These are phyloP conservation scores for Scedosporium aurantiacum DNA, from an alignment of 2,329 filamentous ascomycete genomes.

Conservation along the genomic window DNA sequence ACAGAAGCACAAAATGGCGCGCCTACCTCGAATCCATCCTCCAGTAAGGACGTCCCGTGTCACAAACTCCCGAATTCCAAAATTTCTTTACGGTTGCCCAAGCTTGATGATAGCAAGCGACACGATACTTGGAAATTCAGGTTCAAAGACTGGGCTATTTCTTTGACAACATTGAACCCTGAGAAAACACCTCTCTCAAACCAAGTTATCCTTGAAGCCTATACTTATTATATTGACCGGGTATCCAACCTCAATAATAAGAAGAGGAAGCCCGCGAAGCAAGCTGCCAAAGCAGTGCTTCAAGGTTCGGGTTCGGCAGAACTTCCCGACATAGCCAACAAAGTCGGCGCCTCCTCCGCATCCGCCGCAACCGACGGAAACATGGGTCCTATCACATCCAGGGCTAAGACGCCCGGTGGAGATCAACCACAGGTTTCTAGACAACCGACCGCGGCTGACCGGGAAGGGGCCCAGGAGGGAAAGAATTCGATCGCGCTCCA, in stretches of 20 bases:
- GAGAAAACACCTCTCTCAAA: not conserved
- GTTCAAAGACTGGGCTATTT: conserved; percentile 1
- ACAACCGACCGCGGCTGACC: not conserved
- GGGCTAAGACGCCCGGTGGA: not conserved
- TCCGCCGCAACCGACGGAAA: not conserved
- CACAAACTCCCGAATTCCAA: not conserved
- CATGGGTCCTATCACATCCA: not conserved
- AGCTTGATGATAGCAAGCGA: not conserved
- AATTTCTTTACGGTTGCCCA: not conserved
- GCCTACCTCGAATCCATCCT: not conserved
- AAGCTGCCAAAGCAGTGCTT: not conserved
- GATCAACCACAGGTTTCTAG: not conserved
- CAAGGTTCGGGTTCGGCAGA: not conserved
- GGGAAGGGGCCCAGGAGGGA: not conserved
- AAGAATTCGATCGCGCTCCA: not conserved
- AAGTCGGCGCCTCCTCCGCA: not conserved
- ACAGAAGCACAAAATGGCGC: not conserved
- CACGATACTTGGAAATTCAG: not conserved
- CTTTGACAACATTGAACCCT: not conserved
- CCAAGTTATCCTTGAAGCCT: conserved; percentile 3
- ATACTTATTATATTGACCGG: conserved; percentile 2
- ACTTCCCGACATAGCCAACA: not conserved
- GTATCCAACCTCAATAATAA: conserved; percentile 1
- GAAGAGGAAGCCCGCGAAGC: conserved; percentile 3
- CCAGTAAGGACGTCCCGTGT: not conserved